phyloP scores from a whole-genome alignment of 345 rosid genomes.

The Brassica napus region DNA sequence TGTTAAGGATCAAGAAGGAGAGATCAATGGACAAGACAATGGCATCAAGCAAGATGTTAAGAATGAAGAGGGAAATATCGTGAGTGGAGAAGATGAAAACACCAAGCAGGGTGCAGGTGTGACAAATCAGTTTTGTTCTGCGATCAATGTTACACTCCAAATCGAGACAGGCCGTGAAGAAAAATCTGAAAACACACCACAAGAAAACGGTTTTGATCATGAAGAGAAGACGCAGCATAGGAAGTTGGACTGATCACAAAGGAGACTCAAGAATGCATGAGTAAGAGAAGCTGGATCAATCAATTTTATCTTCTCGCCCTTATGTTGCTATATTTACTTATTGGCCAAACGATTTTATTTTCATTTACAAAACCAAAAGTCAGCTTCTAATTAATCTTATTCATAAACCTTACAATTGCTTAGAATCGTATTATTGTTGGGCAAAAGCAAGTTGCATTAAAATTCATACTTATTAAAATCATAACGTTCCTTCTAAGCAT shows the following conservation, averaged over 20 bases:
- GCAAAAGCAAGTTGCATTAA: background rate
- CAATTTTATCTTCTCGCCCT: background rate
- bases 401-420: background rate
- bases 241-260: background rate
- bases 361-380: background rate
- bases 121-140: too few species aligned
- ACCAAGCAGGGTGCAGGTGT: background rate
- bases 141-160: background rate
- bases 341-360: background rate
- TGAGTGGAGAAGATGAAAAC: background rate
- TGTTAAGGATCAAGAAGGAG: background rate
- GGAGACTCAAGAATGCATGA: background rate
- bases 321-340: background rate
- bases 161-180: background rate
- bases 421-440: background rate
- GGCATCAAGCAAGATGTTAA: background rate
- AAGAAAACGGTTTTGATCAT: background rate
- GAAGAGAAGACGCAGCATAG: background rate
- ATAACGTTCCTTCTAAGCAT: background rate
- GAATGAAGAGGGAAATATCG: background rate
- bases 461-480: background rate
- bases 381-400: background rate
- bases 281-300: background rate
- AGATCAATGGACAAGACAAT: background rate
- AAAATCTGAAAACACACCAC: background rate